These are phyloP conservation scores for Daldinia grandis DNA, from an alignment of 495 filamentous ascomycete genomes.

Conservation along the genomic window DNA sequence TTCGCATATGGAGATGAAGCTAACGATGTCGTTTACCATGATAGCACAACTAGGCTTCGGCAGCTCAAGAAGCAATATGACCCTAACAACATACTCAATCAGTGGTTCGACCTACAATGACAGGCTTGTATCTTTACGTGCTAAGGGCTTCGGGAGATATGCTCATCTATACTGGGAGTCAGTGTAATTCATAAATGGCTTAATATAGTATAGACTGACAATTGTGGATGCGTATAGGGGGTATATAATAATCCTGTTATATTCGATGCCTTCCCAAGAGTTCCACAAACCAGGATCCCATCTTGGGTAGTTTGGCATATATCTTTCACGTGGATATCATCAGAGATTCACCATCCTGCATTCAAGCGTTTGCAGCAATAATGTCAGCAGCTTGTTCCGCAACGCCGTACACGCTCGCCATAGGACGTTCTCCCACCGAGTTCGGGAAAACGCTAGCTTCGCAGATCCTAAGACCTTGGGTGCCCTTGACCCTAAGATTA, in stretches of 20 bases:
- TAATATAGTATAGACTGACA: no score
- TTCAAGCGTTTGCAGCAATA: slow-evolving; percentile 7
- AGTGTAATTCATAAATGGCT: no score
- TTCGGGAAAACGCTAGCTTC: slow-evolving; percentile 52
- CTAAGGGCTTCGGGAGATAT: no score
- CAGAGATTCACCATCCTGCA: neutral
- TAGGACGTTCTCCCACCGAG: slow-evolving; percentile 22
- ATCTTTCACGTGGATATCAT: no score
- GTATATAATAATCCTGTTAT: no score
- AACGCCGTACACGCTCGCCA: slow-evolving; percentile 25
- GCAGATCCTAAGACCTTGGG: slow-evolving; percentile 47
- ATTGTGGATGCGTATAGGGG: no score
- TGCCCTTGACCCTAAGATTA: slow-evolving; percentile 45
- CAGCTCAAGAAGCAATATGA: slow-evolving; percentile 52
- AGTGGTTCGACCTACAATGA: slow-evolving; percentile 29
- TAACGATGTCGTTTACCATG: slow-evolving; percentile 43
- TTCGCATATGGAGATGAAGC: slow-evolving; percentile 55
- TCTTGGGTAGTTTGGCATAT: no score
- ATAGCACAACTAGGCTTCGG: slow-evolving; percentile 43
- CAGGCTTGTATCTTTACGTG: neutral
- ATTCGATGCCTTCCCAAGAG: no score
- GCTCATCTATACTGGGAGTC: no score
- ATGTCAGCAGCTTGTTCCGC: slow-evolving; percentile 30
- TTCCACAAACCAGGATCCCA: no score
- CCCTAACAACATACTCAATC: slow-evolving; percentile 49